These are phyloP conservation scores for Hypoxylon sp. DNA, from an alignment of 2,329 filamentous ascomycete species.

Conservation along the genomic window DNA sequence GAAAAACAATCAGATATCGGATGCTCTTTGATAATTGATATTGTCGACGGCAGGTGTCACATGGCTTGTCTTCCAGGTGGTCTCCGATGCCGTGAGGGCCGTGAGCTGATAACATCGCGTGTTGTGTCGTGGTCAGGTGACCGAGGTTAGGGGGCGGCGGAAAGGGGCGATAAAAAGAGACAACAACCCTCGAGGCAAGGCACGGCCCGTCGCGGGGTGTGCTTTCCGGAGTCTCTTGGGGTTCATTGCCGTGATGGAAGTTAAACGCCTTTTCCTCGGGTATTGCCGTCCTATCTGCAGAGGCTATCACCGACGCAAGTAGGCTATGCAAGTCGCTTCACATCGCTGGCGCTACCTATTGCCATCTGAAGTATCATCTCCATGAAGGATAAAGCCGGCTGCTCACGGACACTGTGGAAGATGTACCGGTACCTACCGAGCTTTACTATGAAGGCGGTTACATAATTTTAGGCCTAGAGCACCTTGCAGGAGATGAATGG, in stretches of 20 bases:
- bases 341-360: slow-evolving; percentile 13
- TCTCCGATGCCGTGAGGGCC: slow-evolving; percentile 10
- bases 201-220: slow-evolving; percentile 24
- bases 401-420: slow-evolving; percentile 13
- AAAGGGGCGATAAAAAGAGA: slow-evolving; percentile 15
- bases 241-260: slow-evolving; percentile 23
- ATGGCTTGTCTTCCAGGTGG: slow-evolving; percentile 14
- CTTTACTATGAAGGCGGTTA: background rate
- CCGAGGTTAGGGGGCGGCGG: slow-evolving; percentile 20
- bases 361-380: background rate
- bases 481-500: slow-evolving; percentile 22
- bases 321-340: slow-evolving; percentile 5
- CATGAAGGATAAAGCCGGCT: slow-evolving; percentile 1
- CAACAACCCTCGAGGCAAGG: background rate
- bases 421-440: slow-evolving; percentile 18
- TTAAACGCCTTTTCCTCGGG: slow-evolving; percentile 6
- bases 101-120: slow-evolving; percentile 29
- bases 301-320: slow-evolving; percentile 15
- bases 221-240: slow-evolving; percentile 11
- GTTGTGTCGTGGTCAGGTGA: slow-evolving; percentile 23
- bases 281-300: slow-evolving; percentile 10
- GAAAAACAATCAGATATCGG: slow-evolving; percentile 12
- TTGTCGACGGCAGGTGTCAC: slow-evolving; percentile 5
- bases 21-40: background rate
- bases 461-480: slow-evolving; percentile 18